phyloP scores from a whole-genome alignment of 768 basidiomycete species.

The Gymnopilus dilepis region DNA sequence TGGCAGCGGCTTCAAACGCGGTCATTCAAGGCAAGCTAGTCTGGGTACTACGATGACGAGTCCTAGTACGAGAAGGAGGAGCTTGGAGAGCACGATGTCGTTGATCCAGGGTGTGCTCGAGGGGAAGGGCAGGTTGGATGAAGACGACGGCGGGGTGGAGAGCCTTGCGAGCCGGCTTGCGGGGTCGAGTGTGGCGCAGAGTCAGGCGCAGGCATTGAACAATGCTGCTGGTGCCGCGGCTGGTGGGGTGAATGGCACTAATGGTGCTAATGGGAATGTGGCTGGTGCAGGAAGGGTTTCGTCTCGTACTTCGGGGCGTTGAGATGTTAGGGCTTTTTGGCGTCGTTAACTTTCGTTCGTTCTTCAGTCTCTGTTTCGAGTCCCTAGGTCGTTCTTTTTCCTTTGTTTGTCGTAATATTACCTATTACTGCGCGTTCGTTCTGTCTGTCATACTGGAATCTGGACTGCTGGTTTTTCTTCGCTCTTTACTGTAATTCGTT shows the following conservation, averaged over 20 bases:
- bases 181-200: slow-evolving; percentile 34
- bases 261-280: neutral
- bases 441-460: neutral
- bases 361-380: neutral
- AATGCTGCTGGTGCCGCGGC: neutral
- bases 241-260: neutral
- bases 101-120: slow-evolving; percentile 94
- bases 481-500: neutral
- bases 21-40: slow-evolving; percentile 79
- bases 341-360: neutral
- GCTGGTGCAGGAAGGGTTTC: neutral
- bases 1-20: slow-evolving; percentile 61
- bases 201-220: too few relatives aligned
- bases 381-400: neutral
- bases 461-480: neutral
- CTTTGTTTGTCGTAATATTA: neutral
- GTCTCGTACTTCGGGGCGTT: neutral
- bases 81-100: slow-evolving; percentile 93
- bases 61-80: slow-evolving; percentile 90
- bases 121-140: slow-evolving; percentile 53
- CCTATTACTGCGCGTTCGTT: neutral
- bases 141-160: slow-evolving; percentile 43
- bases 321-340: neutral
- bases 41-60: slow-evolving; percentile 95
- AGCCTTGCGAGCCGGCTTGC: slow-evolving; percentile 40